phyloP scores from a whole-genome alignment of 495 filamentous ascomycete genomes.

The Neurospora discreta region DNA sequence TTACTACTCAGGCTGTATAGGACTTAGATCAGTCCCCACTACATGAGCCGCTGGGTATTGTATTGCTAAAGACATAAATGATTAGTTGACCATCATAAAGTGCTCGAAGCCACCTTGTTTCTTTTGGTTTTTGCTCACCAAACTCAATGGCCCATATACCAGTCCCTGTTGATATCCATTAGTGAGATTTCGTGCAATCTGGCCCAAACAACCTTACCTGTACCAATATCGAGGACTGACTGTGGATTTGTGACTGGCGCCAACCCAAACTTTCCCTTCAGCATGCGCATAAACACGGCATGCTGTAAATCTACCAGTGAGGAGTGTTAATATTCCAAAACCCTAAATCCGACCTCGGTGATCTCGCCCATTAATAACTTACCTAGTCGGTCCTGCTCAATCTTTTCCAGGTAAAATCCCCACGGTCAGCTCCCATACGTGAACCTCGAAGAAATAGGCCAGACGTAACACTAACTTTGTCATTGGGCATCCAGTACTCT shows the following conservation, averaged over 20 bases:
- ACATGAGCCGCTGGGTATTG: constrained; percentile 16
- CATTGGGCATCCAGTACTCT: constrained; percentile 23
- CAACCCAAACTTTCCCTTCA: constrained; percentile 30
- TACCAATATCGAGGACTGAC: constrained; percentile 34
- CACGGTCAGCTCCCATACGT: not conserved
- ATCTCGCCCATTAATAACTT: not conserved
- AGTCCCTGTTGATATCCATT: constrained; percentile 16
- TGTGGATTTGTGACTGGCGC: constrained; percentile 29
- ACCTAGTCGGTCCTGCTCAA: constrained; percentile 37
- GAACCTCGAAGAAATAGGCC: not conserved
- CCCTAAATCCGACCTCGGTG: not conserved
- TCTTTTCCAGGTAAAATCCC: constrained; percentile 10
- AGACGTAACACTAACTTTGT: constrained; percentile 12
- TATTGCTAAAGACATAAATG: constrained; percentile 8
- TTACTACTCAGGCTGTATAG: constrained; percentile 31
- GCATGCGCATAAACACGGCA: constrained; percentile 28
- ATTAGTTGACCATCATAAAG: not conserved
- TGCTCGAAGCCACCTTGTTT: not conserved
- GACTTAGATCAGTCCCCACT: constrained; percentile 36
- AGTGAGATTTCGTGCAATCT: not conserved
- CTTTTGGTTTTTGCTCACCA: not conserved
- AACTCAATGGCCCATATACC: constrained; percentile 37
- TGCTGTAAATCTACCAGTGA: constrained; percentile 37
- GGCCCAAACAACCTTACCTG: constrained; percentile 14
- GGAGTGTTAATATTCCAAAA: not conserved